Base-by-base conservation (phyloP, 108 stramenopile genomes). In the Fragilariopsis cylindrus region DNA sequence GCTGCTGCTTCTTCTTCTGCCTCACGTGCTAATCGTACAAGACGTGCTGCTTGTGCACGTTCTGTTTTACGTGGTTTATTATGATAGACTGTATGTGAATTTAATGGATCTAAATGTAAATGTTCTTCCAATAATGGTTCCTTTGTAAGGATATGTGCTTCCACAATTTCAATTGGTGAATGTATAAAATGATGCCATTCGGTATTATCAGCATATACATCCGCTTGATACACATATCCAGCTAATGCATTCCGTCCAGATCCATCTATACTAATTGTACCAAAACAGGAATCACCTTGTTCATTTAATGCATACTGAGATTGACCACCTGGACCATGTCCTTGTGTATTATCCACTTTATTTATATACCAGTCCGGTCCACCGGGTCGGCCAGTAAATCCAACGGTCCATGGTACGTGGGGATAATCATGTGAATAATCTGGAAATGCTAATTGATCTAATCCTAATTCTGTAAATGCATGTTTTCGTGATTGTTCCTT, bases 351-450 rank as follows among this genome's bases (percentile, higher is more conserved):
- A 72, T 98, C 88, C 1, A 89, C 71, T 71, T 84, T 94, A 73
- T 90, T 94, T 71, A 98, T 92, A 71, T 94, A 98, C 73, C 94
- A 96, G 55, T 94, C 94, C 0, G 96, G 94, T 39, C 97, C 97
- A 41, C 92, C 91, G 7, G 97, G 97, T 52, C 96, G 76, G 3
- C 93, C 92, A 1, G 93, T 87, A 67, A 88, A 91, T 18, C 96
- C 96, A 2, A 97, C 60, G 0, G 96, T 97, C 82, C 83, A 92
- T 63, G 78, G 76, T 3, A 47, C 42, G 75, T 97, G 96, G 21
- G 92, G 91, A 74, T 78, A 94, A 0, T 83, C 60, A 3, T 54
- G 21, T n/a, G 68, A 72, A 74, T 95, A 97, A 72, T 97, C 96
- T 43, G 94, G 93, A 72, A 87, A 97, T 7, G 86, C 79, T 50